Evolutionary conservation across 805 yeast genomes (phyloP), one percentile per base, ranked within the genome.

Genomic region (Wickerhamiella dianesei): DNA sequence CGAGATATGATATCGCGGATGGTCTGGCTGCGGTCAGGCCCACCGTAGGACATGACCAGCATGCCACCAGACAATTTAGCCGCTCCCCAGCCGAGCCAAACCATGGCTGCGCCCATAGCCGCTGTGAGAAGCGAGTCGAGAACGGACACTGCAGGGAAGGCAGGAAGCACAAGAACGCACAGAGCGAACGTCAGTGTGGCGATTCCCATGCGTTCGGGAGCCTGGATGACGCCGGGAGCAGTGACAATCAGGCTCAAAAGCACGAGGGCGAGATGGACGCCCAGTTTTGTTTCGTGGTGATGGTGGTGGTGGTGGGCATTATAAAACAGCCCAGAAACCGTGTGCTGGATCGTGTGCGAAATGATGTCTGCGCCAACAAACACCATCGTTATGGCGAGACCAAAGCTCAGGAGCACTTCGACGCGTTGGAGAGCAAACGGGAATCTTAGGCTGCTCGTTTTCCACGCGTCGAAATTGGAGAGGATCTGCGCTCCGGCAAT

Each of bases 341-440:
- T 56, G 52, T 85, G 95, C 62, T 89, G 96, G 16, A 84, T 56
- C n/a, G 83, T 71, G 63, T 89, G 98, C 42, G 94, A 84, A 41
- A 84, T 66, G 45, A 92, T 68, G 63, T 89, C 97, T 44, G 86
- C 75, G 0, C 97, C 96, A 50, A 89, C 94, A 74, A 88, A 89
- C 20, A 88, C 69, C 50, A 89, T 72, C 1, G 94, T 80, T 1
- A 89, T 80, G 14, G 92, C 77, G 40, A 87, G 68, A 0, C 94
- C 95, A 67, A 88, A 88, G 2, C 94, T 94, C 41, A 82, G 78
- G 16, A 89, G 65, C 0, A 89, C 94, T 59, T 89, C 96, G 14
- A 84, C 71, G 49, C 98, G 71, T n/a, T 94, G 94, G 21, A 89
- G 67, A 0, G 97, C 98, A 68, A 89, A 89, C 0, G 98, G 98